Base-by-base conservation (phyloP, 805 yeast genomes). In the Lipomyces japonicus region DNA sequence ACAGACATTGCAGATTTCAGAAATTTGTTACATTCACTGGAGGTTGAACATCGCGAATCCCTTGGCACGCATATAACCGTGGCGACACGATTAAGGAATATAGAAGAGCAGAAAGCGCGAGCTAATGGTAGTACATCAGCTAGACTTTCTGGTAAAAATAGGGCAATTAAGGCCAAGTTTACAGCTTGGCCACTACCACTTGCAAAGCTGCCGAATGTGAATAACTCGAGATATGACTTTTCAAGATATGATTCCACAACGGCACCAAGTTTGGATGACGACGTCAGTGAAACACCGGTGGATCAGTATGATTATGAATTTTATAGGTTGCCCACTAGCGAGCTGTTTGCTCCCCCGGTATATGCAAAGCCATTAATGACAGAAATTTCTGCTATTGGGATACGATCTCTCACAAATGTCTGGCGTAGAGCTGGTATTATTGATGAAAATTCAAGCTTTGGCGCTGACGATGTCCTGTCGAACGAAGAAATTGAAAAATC, bases 101-200 rank as follows among this genome's bases (percentile, higher is more conserved):
- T 6, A 25, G 21, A 35, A 16, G 43, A 31, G 3, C 23, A 23
- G 19, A 12, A 23, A 7, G 25, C 23, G 6, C 30, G n/a, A 4
- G 12, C 7, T 14, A 16, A 26, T 19, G 7, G 39, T 12, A 2
- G 30, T 23, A 14, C 12, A 18, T 10, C 9, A n/a, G 18, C 22
- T 3, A 36, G 21, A 10, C 30, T 24, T 23, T 30, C 45, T 2
- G 12, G 16, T 9, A 26, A 19, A 24, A 19, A 28, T 12, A 7
- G 39, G 18, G 18, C 42, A 12, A 31, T 44, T 12, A 31, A 24
- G n/a, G 42, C 42, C 16, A 18, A 39, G 18, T 46, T 48, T 50
- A 51, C 55, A 3, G 48, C 48, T 5, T 51, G 51, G 51, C 51
- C 55, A 14, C 25, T 50, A 16, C 47, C 46, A 6, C 16, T 31